These are phyloP conservation scores for Aureobasidium sp. DNA, from an alignment of 2,329 filamentous ascomycete genomes.

Conservation along the genomic window DNA sequence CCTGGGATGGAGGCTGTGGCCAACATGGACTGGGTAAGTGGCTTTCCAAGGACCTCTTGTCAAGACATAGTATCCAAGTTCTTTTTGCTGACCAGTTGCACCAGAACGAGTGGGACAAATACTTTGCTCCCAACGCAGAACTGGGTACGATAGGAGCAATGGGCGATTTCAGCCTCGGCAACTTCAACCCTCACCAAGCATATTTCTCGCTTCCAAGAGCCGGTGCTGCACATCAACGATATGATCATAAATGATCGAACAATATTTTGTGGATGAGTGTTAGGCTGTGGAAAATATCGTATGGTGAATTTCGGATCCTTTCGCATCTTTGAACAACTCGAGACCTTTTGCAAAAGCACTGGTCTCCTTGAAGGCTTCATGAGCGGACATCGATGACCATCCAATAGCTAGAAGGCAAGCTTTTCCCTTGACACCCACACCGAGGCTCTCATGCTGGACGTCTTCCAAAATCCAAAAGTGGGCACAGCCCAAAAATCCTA, in stretches of 20 bases:
- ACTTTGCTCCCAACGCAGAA: constrained; percentile 31
- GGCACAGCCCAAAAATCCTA: constrained; percentile 22
- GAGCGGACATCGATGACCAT: constrained; percentile 43
- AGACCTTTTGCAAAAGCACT: constrained; percentile 37
- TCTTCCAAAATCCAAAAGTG: constrained; percentile 30
- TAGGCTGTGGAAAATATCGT: background rate
- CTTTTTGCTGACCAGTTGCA: background rate
- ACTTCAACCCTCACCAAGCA: constrained; percentile 19
- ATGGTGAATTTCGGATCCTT: constrained; percentile 33
- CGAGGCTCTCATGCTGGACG: constrained; percentile 16
- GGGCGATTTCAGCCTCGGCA: constrained; percentile 26
- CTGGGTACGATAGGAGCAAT: constrained; percentile 25
- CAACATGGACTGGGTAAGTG: constrained; percentile 58
- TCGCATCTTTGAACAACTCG: constrained; percentile 33
- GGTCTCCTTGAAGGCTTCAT: constrained; percentile 39
- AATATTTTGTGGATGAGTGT: background rate
- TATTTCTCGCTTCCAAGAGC: background rate
- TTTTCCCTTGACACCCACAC: constrained; percentile 29
- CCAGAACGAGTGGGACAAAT: constrained; percentile 39
- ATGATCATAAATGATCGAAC: background rate
- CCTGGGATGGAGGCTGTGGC: constrained; percentile 31
- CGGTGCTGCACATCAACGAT: background rate
- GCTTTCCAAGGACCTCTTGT: background rate
- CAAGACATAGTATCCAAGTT: background rate
- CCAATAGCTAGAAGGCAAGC: constrained; percentile 39